Conservation (phyloP, 331 rosid genomes). For the Erythrophleum ivorense region DNA sequence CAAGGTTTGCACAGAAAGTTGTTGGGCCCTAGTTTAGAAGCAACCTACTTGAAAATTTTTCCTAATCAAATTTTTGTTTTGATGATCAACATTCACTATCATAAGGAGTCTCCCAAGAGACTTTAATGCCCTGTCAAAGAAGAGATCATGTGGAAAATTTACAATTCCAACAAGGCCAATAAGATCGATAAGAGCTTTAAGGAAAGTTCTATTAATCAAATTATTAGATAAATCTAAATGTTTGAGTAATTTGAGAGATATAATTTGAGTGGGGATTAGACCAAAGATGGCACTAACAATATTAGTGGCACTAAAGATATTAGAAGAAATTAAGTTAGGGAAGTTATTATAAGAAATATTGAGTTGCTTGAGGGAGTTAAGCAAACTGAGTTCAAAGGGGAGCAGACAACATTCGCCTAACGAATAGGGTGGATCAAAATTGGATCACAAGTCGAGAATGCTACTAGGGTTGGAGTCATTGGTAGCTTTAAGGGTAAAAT, state of each 20-base stretch:
- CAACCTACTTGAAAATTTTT: conserved; percentile 76
- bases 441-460: conserved; percentile 64
- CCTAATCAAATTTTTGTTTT: conserved; percentile 66
- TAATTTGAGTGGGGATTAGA: conserved; percentile 49
- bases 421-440: conserved; percentile 58
- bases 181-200: conserved; percentile 46
- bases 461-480: conserved; percentile 63
- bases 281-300: conserved; percentile 60
- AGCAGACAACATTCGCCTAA: conserved; percentile 73
- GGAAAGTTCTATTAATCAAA: conserved; percentile 62
- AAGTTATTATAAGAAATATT: conserved; percentile 64
- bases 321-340: conserved; percentile 57
- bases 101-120: conserved; percentile 63
- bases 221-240: conserved; percentile 76
- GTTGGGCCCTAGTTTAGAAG: conserved; percentile 80
- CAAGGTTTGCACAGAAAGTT: conserved; percentile 70
- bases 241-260: conserved; percentile 41
- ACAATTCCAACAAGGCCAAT: conserved; percentile 56
- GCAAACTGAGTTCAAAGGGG: conserved; percentile 71
- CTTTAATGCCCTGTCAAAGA: conserved; percentile 62
- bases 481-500: conserved; percentile 78
- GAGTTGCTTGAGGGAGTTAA: conserved; percentile 60
- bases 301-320: conserved; percentile 55
- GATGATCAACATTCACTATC: conserved; percentile 67
- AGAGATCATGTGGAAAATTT: conserved; percentile 58